Conservation (phyloP, 2,329 filamentous ascomycete species). For the Fusarium tanahbumbuense region DNA sequence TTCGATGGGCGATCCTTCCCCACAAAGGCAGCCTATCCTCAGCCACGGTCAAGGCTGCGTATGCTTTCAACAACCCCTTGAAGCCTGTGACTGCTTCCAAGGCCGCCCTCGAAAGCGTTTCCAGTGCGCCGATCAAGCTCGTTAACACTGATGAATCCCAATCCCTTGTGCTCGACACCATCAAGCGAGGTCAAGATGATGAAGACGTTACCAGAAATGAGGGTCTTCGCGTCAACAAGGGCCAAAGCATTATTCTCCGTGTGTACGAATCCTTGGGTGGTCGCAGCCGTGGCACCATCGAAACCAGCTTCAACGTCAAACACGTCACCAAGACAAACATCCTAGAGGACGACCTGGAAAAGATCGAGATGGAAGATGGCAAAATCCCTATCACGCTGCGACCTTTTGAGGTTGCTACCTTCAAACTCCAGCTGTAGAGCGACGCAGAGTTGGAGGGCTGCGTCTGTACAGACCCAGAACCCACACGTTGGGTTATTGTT, state of each 20-base stretch:
- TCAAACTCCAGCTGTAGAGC: slow-evolving; percentile 68
- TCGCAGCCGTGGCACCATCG: slow-evolving; percentile 76
- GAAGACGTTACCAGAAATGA: slow-evolving; percentile 74
- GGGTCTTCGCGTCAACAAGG: slow-evolving; percentile 72
- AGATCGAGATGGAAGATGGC: slow-evolving; percentile 63
- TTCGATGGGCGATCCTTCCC: slow-evolving; percentile 91
- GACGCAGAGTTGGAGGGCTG: slow-evolving; percentile 43
- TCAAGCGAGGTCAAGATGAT: slow-evolving; percentile 94
- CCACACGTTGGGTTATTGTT: slow-evolving; percentile 19
- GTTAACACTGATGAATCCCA: slow-evolving; percentile 63
- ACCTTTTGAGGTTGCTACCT: slow-evolving; percentile 89
- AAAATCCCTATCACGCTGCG: slow-evolving; percentile 73
- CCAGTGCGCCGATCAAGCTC: slow-evolving; percentile 70
- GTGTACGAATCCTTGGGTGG: slow-evolving; percentile 93
- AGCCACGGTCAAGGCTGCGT: slow-evolving; percentile 82
- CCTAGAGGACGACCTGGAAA: slow-evolving; percentile 86
- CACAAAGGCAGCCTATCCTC: slow-evolving; percentile 79
- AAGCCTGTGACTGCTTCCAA: slow-evolving; percentile 50
- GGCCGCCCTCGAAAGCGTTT: slow-evolving; percentile 44
- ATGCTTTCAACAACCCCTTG: slow-evolving; percentile 90
- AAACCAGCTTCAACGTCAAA: slow-evolving; percentile 76
- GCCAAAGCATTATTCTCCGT: slow-evolving; percentile 83
- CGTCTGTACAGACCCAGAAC: slow-evolving; percentile 38
- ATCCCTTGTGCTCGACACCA: slow-evolving; percentile 83
- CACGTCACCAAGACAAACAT: slow-evolving; percentile 86